A percentile compares a stretch with the other conserved stretches of the same genome.
Conservation (phyloP, 371 early-diverging fungal genomes). For the Rhizomucor miehei region DNA sequence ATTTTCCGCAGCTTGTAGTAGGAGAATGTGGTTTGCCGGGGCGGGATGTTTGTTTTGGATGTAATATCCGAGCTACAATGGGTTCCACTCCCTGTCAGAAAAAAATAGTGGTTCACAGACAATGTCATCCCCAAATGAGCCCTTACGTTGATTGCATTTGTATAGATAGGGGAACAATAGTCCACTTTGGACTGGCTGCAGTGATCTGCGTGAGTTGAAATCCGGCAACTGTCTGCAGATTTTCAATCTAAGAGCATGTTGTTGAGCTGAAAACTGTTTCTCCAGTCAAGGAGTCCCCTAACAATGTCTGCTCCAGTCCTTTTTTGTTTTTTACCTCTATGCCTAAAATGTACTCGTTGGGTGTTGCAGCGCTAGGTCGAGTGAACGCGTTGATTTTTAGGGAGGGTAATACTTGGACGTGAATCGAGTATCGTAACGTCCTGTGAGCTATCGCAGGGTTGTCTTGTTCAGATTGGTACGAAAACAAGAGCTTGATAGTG, state of each 20-base stretch:
- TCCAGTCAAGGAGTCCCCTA: no score
- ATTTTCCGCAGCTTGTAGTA: conserved; percentile 55
- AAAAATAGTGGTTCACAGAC: not conserved
- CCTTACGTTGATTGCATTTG: conserved; percentile 23
- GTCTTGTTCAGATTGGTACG: conserved; percentile 71
- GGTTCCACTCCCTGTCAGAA: not conserved
- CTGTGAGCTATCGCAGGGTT: conserved; percentile 65
- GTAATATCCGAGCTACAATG: conserved; percentile 25
- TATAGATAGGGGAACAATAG: conserved; percentile 54
- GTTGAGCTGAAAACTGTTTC: not conserved
- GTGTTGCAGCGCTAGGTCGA: conserved; percentile 68
- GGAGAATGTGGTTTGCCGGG: conserved; percentile 62
- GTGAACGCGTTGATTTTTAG: conserved; percentile 92
- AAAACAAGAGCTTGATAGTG: conserved; percentile 66
- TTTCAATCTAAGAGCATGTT: conserved; percentile 52
- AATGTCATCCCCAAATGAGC: not conserved
- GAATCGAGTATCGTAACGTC: conserved; percentile 58
- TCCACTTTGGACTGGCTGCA: conserved; percentile 73
- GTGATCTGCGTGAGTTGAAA: conserved; percentile 72
- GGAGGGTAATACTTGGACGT: conserved; percentile 76
- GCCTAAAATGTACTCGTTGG: conserved; percentile 84
- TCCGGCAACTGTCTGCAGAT: conserved; percentile 58
- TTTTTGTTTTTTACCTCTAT: conserved; percentile 62
- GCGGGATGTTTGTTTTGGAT: conserved; percentile 45
- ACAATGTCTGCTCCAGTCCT: no score